Percentiles rank a stretch among this genome's conserved stretches.
Evolutionary conservation across 225 moss, liverwort and hornwort genomes (phyloP).

Genomic region (Physcomitrellopsis africana): DNA sequence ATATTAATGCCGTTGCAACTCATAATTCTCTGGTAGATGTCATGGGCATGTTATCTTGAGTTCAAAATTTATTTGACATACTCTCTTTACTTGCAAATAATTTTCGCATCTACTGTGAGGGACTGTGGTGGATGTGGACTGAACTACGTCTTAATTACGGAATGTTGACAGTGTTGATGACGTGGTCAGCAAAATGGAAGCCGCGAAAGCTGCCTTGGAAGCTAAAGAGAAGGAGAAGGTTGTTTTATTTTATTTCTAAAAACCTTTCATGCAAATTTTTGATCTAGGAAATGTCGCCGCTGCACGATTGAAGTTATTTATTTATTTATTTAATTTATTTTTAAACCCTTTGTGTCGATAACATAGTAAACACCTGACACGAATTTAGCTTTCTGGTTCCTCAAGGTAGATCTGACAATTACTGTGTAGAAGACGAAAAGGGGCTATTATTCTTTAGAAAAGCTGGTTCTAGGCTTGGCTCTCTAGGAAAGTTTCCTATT

Average conservation of each 20-base stretch:
- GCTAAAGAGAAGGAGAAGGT: constrained; percentile 84
- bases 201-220: constrained; percentile 81
- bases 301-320: constrained; percentile 4
- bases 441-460: background rate
- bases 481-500: background rate
- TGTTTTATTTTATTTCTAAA: background rate
- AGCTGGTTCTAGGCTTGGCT: constrained; percentile 6
- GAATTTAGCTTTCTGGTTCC: too few species aligned
- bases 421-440: too few species aligned
- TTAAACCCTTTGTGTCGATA: too few species aligned
- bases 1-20: background rate
- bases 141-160: constrained; percentile 11
- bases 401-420: too few species aligned
- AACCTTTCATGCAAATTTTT: background rate
- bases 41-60: background rate
- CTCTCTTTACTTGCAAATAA: constrained; percentile 20
- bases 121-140: constrained; percentile 20
- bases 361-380: too few species aligned
- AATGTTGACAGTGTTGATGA: constrained; percentile 61
- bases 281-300: constrained; percentile 4
- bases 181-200: constrained; percentile 78
- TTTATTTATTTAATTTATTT: background rate
- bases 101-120: constrained; percentile 16
- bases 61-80: too few species aligned
- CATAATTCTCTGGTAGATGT: background rate